Evolutionary conservation across 1,284 basidiomycete species (phyloP).

Genomic region (Sanguinoderma infundibulare): DNA sequence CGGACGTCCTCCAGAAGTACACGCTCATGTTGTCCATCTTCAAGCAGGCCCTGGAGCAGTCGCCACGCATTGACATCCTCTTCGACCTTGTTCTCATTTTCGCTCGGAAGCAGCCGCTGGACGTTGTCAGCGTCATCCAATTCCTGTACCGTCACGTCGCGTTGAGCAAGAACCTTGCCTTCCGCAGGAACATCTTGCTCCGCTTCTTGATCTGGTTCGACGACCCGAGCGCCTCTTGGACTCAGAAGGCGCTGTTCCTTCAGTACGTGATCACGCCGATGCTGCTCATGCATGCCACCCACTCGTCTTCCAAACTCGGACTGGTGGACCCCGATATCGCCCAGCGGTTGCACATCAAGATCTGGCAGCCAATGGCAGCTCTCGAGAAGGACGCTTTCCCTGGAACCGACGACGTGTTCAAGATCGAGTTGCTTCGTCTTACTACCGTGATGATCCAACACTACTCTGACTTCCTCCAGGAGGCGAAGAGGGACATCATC

Average conservation of each 20-base stretch:
- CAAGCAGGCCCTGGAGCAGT: conserved; percentile 69
- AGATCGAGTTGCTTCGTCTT: conserved; percentile 91
- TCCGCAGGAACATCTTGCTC: conserved; percentile 83
- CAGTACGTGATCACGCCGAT: conserved; percentile 91
- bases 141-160: conserved; percentile 93
- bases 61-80: conserved; percentile 83
- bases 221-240: conserved; percentile 67
- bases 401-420: conserved; percentile 80
- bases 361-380: conserved; percentile 83
- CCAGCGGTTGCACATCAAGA: conserved; percentile 67
- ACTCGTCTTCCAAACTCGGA: conserved; percentile 52
- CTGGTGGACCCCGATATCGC: conserved; percentile 78
- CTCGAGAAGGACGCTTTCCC: conserved; percentile 67
- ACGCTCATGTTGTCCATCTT: conserved; percentile 79
- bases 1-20: conserved; percentile 67
- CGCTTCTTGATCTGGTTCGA: conserved; percentile 89
- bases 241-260: conserved; percentile 87
- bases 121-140: conserved; percentile 81
- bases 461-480: conserved; percentile 78
- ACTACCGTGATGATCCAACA: conserved; percentile 91
- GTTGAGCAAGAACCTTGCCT: conserved; percentile 60
- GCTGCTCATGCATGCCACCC: conserved; percentile 77
- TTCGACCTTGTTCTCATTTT: conserved; percentile 90
- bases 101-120: conserved; percentile 82
- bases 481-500: conserved; percentile 93